These are phyloP conservation scores for Citrus mangshanensis DNA, from an alignment of 345 rosid species.

Conservation along the genomic window DNA sequence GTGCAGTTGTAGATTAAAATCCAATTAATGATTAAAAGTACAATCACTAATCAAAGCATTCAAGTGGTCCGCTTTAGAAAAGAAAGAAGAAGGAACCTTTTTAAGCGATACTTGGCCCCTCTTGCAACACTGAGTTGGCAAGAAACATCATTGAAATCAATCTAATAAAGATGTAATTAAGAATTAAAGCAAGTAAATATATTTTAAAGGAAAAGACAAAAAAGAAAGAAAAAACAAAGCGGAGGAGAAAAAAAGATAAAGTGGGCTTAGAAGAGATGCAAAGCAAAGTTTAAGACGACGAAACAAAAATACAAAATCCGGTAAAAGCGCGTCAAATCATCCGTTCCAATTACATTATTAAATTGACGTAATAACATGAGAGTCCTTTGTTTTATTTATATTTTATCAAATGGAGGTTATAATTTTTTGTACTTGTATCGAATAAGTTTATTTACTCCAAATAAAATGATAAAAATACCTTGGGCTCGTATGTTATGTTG, in stretches of 20 bases:
- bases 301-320: slow-evolving; percentile 2
- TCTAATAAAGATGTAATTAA: not conserved
- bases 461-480: too few species aligned
- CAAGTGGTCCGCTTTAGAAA: not conserved
- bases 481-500: too few species aligned
- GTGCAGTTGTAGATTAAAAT: not conserved
- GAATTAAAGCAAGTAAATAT: not conserved
- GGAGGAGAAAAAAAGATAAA: not conserved
- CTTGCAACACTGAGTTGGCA: not conserved
- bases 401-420: too few species aligned
- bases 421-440: too few species aligned
- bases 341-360: not conserved
- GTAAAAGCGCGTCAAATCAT: slow-evolving; percentile 15
- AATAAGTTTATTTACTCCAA: too few species aligned
- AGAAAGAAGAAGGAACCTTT: not conserved
- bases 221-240: too few species aligned
- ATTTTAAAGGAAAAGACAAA: not conserved
- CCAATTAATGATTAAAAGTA: not conserved
- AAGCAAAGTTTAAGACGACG: not conserved
- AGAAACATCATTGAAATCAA: slow-evolving; percentile 5
- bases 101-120: not conserved
- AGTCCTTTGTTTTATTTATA: too few species aligned
- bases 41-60: not conserved
- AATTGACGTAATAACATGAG: too few species aligned
- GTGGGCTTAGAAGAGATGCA: not conserved